Base-by-base conservation (phyloP, 2,329 filamentous ascomycete genomes). In the Cladosporium cucumerinum region DNA sequence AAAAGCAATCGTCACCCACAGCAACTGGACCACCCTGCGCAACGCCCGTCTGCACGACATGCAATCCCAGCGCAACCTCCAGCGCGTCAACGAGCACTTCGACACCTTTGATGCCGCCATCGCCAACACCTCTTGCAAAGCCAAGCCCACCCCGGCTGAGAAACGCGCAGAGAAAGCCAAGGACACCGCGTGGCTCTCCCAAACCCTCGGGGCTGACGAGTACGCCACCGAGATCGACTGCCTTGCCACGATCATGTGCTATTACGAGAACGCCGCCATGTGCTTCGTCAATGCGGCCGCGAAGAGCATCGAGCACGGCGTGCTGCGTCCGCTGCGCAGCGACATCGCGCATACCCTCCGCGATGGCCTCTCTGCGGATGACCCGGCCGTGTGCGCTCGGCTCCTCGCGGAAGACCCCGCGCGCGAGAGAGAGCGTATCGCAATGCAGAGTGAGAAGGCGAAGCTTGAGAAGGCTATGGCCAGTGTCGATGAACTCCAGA, bases 191-290 rank as follows among this genome's bases (percentile, higher is more conserved):
- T 70, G 70, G 51, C 49, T 73, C n/a, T 67, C 66, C 6, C 57
- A 74, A 0, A 64, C 82, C 28, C 78, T 91, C 12, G 82, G 82
- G 0, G 73, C 78, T 0, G 89, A 92, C 69, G 79, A 81, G 0
- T 92, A 34, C 21, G 39, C 52, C 28, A 11, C 1, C 14, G 55
- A 64, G 21, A 23, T 62, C 49, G 34, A 51, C 28, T 48, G 36
- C n/a, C 16, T 54, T 0, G 63, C 55, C 18, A 65, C 26, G 8
- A 65, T 65, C 57, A 21, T 36, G 7, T 86, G 69, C 0, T 93
- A 92, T 74, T 93, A 93, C 72, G 81, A 85, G 55, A 84, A 89
- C 5, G 89, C 90, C 0, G 84, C 86, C 0, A 78, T 82, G 36
- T 84, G 89, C 1, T 89, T 92, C 69, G 81, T 86, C 0, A 89